Percentiles rank a stretch among this genome's conserved stretches.
These are phyloP conservation scores for Berberis vulgaris DNA, from an alignment of 164 flowering plant species.

Conservation along the genomic window DNA sequence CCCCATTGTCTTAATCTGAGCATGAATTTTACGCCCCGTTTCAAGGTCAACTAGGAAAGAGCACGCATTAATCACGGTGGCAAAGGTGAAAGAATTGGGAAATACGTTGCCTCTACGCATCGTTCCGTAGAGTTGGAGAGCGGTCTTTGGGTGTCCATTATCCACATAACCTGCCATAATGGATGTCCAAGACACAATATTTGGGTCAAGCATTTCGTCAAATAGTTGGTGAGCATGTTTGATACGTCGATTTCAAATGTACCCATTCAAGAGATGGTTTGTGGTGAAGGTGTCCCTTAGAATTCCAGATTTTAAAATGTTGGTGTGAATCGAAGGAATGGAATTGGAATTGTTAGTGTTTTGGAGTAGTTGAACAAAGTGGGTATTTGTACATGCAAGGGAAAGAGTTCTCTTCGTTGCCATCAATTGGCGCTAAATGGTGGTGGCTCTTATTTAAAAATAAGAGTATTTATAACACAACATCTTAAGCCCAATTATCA, in stretches of 20 bases:
- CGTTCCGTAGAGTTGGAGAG: conserved; percentile 25
- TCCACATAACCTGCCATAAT: conserved; percentile 41
- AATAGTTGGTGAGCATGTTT: conserved; percentile 32
- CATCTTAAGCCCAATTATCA: too few species aligned
- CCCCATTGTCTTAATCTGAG: conserved; percentile 33
- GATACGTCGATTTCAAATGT: conserved; percentile 13
- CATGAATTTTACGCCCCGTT: conserved; percentile 38
- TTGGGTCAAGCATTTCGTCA: conserved; percentile 44
- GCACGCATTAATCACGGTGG: conserved; percentile 42
- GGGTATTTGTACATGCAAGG: conserved; percentile 9
- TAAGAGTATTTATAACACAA: too few species aligned
- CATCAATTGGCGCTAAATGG: too few species aligned
- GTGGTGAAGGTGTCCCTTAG: conserved; percentile 23
- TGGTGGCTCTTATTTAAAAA: too few species aligned
- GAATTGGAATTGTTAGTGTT: conserved; percentile 14
- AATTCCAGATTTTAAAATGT: conserved; percentile 31
- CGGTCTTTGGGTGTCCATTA: conserved; percentile 23
- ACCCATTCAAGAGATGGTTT: conserved; percentile 38
- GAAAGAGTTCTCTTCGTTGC: too few species aligned
- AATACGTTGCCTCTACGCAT: conserved; percentile 16
- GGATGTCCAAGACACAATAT: conserved; percentile 61
- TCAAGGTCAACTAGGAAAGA: conserved; percentile 29
- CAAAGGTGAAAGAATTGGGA: conserved; percentile 46
- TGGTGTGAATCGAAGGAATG: conserved; percentile 23
- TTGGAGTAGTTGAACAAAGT: conserved; percentile 27